phyloP scores from a whole-genome alignment of 768 basidiomycete species.

The Lepiota venenata region DNA sequence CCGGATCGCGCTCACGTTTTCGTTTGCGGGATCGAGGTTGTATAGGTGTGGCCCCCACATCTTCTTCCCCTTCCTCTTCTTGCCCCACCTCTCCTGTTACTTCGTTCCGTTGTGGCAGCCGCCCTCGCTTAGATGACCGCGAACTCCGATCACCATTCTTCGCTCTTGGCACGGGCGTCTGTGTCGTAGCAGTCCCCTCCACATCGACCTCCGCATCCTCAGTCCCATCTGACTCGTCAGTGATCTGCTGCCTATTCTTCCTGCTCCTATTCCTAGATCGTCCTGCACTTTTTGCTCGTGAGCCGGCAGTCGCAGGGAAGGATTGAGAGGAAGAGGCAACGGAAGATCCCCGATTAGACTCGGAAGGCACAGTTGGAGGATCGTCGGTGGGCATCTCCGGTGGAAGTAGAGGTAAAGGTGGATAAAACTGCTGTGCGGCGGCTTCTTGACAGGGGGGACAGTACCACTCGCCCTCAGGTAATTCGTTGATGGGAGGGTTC shows the following conservation, averaged over 20 bases:
- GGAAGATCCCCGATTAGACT: constrained; percentile 21
- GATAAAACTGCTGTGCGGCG: constrained; percentile 4
- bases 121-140: neutral
- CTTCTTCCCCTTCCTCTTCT: constrained; percentile 49
- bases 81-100: constrained; percentile 31
- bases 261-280: constrained; percentile 7
- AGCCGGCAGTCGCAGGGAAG: constrained; percentile 8
- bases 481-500: constrained; percentile 60
- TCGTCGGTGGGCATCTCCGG: constrained; percentile 14
- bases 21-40: constrained; percentile 39
- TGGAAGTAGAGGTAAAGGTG: constrained; percentile 8
- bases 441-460: constrained; percentile 60
- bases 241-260: constrained; percentile 18
- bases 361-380: constrained; percentile 8
- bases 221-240: constrained; percentile 32
- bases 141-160: too few relatives aligned
- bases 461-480: constrained; percentile 77
- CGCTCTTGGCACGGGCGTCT: constrained; percentile 17
- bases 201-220: constrained; percentile 27
- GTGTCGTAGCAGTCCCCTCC: constrained; percentile 11
- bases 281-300: constrained; percentile 21
- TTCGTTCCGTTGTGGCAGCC: neutral
- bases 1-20: constrained; percentile 40
- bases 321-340: constrained; percentile 31
- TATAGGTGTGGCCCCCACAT: constrained; percentile 22